Base-by-base conservation (phyloP, 306 rosid genomes). In the Fagus crenata region DNA sequence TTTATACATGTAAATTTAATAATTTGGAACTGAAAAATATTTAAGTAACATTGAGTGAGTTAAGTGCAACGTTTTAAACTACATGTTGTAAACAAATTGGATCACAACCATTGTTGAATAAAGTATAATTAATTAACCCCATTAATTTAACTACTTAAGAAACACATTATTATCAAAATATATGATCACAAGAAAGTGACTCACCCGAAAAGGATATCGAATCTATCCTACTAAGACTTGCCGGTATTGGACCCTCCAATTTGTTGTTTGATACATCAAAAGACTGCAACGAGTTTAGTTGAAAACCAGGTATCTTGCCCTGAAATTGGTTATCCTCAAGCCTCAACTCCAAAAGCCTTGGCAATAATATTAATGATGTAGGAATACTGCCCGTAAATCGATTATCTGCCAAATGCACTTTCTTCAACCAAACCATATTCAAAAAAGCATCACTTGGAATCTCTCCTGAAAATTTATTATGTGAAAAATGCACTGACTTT, bases 201-300 rank as follows among this genome's bases (percentile, higher is more conserved):
- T 84, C 60, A 92, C 99, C 99, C 0, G 86, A 2, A 68, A 95
- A 96, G 61, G 86, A 77, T 78, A 69, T 68, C 46, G 76, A 18
- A 0, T 81, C 46, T 75, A 85, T 3, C 2, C 49, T 69, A 8
- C 39, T 53, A 32, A 96, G 81, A 67, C 35, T 1, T 0, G 1
- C 1, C 0, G 99, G 99, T 74, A 96, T 89, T 72, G 28, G 18
- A 0, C 98, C 98, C 0, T 68, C 74, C 86, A 96, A 86, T 55
- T 74, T 46, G 71, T 95, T 95, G 75, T 86, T 71, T 11, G 98
- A 83, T 2, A 91, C 85, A 32, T 75, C 81, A 42, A 92, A 85
- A n/a, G 76, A 49, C 31, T 31, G 75, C 71, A 91, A 70, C 11
- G 36, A 28, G 14, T 15, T 67, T 53, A 51, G 77, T 3, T 7